A percentile compares a stretch with the other conserved stretches of the same genome.
These are phyloP conservation scores for Baeospora myosura DNA, from an alignment of 1,284 basidiomycete species.

Conservation along the genomic window DNA sequence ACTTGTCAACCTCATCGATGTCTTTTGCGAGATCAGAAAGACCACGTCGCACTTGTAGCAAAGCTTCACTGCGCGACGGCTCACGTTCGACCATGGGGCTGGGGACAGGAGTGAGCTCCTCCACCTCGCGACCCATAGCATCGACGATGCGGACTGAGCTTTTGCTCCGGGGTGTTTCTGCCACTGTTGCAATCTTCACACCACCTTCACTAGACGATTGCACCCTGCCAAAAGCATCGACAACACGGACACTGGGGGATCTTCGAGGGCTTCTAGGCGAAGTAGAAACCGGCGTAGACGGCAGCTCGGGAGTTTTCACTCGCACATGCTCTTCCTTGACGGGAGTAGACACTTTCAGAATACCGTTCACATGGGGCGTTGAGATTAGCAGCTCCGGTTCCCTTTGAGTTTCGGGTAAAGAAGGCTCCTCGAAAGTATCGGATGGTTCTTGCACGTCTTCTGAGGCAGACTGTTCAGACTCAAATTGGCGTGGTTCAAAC, in stretches of 20 bases:
- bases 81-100: conserved; percentile 22
- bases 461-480: conserved; percentile 29
- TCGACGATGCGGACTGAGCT: conserved; percentile 55
- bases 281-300: conserved; percentile 19
- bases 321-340: background rate
- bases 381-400: no score
- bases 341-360: conserved; percentile 1
- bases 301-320: background rate
- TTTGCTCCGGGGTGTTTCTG: conserved; percentile 27
- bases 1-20: conserved; percentile 52
- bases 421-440: background rate
- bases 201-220: conserved; percentile 8
- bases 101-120: no score
- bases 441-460: conserved; percentile 23
- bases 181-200: conserved; percentile 4
- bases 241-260: conserved; percentile 45
- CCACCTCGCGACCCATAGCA: conserved; percentile 56
- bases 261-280: conserved; percentile 33
- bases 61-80: conserved; percentile 40
- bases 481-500: conserved; percentile 45
- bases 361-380: background rate
- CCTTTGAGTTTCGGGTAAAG: background rate
- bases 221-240: conserved; percentile 53
- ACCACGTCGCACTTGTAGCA: conserved; percentile 48
- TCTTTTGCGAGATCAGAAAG: conserved; percentile 48